These are phyloP conservation scores for Angomonas deanei DNA, from an alignment of 208 protist genomes.

Conservation along the genomic window DNA sequence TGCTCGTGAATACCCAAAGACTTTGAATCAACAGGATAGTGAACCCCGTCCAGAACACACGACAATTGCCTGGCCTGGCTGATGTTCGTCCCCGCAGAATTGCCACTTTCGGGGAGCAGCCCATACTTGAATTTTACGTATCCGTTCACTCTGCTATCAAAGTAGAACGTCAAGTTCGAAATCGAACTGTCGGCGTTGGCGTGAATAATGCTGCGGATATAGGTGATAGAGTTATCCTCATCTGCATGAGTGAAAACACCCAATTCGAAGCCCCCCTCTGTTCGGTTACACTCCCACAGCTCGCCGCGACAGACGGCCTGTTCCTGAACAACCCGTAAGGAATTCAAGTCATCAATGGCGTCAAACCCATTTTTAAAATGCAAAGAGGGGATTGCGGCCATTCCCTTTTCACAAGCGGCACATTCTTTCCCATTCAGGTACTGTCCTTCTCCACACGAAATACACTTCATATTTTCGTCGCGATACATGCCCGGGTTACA, in stretches of 20 bases:
- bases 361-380: not conserved
- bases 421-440: not conserved
- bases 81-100: no score
- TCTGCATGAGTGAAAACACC: not conserved
- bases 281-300: not conserved
- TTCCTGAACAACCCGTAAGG: not conserved
- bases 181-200: not conserved
- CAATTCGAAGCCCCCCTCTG: not conserved
- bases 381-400: not conserved
- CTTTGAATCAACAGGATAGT: no score
- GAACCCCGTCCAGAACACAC: no score
- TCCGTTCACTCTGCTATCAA: not conserved
- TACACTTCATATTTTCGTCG: not conserved
- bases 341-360: not conserved
- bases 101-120: no score
- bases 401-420: not conserved
- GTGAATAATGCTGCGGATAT: not conserved
- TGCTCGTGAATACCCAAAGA: no score
- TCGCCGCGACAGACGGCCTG: not conserved
- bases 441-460: not conserved
- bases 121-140: not conserved
- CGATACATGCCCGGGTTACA: slow-evolving; percentile 12
- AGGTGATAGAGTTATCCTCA: not conserved
- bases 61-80: no score
- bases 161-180: not conserved